Evolutionary conservation across 2,329 filamentous ascomycete species (phyloP).

Genomic region (Penicillium decumbens): DNA sequence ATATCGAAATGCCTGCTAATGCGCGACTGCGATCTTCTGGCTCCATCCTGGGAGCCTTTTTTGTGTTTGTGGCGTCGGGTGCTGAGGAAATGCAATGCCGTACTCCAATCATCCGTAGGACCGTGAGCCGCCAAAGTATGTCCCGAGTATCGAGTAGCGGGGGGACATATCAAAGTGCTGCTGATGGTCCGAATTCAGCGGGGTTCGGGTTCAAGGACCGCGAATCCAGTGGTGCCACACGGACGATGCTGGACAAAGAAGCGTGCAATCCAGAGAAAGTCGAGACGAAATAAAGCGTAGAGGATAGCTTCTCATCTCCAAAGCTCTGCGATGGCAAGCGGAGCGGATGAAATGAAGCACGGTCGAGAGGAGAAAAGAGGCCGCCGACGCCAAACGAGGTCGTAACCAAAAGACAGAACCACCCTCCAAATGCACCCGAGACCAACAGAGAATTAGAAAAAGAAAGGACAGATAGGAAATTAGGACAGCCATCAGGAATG

Average conservation of each 20-base stretch:
- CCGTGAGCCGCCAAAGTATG: neutral
- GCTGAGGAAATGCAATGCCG: conserved; percentile 15
- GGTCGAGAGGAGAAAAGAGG: conserved; percentile 3
- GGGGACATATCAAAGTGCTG: neutral
- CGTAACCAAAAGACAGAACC: conserved; percentile 26
- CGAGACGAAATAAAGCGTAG: neutral
- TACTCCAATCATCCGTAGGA: neutral
- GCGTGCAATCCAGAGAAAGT: neutral
- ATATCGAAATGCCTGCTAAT: conserved; percentile 43
- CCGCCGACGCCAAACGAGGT: conserved; percentile 24
- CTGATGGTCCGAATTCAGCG: no score
- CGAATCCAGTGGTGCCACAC: neutral
- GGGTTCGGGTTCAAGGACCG: neutral
- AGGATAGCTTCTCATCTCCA: neutral
- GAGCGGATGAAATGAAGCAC: neutral
- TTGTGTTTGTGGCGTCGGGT: conserved; percentile 14
- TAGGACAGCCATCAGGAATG: conserved; percentile 4
- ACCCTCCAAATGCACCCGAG: conserved; percentile 27
- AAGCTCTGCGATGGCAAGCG: neutral
- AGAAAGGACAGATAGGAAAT: neutral
- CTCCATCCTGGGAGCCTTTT: conserved; percentile 19
- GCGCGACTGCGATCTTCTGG: conserved; percentile 34
- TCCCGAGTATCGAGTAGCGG: neutral
- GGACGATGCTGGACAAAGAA: neutral
- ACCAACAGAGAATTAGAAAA: conserved; percentile 13